Conservation (phyloP, 2,329 filamentous ascomycete species). For the Trichoderma cornu-damae region DNA sequence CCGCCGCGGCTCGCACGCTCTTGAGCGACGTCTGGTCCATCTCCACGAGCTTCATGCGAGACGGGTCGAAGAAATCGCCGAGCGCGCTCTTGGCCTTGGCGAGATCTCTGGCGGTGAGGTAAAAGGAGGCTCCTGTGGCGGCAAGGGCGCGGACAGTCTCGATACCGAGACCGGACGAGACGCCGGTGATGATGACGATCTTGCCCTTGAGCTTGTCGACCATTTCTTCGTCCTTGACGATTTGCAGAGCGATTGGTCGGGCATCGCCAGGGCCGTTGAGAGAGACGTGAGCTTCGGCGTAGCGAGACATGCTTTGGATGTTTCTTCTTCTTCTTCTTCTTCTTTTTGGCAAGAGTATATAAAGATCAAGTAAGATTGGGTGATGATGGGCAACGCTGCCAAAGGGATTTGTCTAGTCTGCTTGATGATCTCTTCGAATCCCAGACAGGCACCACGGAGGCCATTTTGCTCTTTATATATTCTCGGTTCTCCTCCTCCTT, state of each 20-base stretch:
- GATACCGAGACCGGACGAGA: constrained; percentile 35
- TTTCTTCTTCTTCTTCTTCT: no score
- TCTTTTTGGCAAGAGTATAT: no score
- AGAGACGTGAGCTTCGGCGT: constrained; percentile 21
- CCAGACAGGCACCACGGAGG: neutral
- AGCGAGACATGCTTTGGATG: constrained; percentile 13
- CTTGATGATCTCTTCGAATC: neutral
- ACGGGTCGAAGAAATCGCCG: constrained; percentile 19
- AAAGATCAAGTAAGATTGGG: no score
- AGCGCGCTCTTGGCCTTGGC: constrained; percentile 31
- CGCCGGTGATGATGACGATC: constrained; percentile 36
- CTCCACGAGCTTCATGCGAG: constrained; percentile 13
- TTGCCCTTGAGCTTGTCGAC: constrained; percentile 29
- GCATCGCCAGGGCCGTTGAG: constrained; percentile 29
- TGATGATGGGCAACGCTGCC: no score
- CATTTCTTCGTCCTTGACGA: constrained; percentile 30
- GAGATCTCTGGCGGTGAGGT: constrained; percentile 33
- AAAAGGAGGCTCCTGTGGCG: constrained; percentile 35
- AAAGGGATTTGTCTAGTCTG: no score
- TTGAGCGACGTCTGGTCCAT: constrained; percentile 21
- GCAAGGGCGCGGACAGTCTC: constrained; percentile 37
- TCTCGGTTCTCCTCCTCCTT: no score
- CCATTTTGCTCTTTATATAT: neutral
- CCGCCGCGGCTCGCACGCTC: constrained; percentile 28
- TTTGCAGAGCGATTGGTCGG: constrained; percentile 32